phyloP scores from a whole-genome alignment of 2,329 filamentous ascomycete genomes.

The Periglandula ipomoeae region DNA sequence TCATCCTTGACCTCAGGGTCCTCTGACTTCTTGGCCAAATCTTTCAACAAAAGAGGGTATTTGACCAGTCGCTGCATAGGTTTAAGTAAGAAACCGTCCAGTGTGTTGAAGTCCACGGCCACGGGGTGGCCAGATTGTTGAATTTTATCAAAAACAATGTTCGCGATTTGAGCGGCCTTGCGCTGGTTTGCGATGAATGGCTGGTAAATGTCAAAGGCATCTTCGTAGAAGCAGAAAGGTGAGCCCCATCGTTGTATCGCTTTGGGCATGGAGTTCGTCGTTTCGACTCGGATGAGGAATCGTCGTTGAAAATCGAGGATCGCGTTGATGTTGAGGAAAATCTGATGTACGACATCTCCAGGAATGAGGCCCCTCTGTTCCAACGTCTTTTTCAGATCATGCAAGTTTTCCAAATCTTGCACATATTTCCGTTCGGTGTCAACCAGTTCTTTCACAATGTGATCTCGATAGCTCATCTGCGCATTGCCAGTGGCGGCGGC shows the following conservation, averaged over 20 bases:
- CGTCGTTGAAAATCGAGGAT: conserved; percentile 92
- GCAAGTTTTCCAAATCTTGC: conserved; percentile 88
- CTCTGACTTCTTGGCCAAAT: conserved; percentile 78
- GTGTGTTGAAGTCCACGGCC: conserved; percentile 74
- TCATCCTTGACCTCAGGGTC: conserved; percentile 63
- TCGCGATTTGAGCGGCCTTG: conserved; percentile 77
- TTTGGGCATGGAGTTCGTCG: conserved; percentile 76
- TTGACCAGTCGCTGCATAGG: conserved; percentile 94
- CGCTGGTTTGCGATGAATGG: conserved; percentile 96
- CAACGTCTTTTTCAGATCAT: conserved; percentile 81
- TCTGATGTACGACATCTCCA: conserved; percentile 84
- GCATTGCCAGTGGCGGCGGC: conserved; percentile 42
- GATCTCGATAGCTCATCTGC: conserved; percentile 67
- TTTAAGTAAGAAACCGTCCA: conserved; percentile 90
- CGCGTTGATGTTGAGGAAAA: conserved; percentile 92
- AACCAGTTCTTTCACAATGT: conserved; percentile 85
- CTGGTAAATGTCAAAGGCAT: conserved; percentile 86
- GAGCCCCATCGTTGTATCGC: conserved; percentile 84
- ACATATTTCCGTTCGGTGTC: conserved; percentile 97
- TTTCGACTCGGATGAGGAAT: conserved; percentile 92
- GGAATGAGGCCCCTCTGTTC: conserved; percentile 82
- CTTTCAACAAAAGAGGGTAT: conserved; percentile 86
- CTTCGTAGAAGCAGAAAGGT: conserved; percentile 78
- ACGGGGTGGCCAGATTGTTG: conserved; percentile 66
- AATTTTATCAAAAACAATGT: conserved; percentile 81